Percentiles rank a stretch among this genome's conserved stretches.
Evolutionary conservation across 495 filamentous ascomycete species (phyloP).

Genomic region (Neurospora sp.): DNA sequence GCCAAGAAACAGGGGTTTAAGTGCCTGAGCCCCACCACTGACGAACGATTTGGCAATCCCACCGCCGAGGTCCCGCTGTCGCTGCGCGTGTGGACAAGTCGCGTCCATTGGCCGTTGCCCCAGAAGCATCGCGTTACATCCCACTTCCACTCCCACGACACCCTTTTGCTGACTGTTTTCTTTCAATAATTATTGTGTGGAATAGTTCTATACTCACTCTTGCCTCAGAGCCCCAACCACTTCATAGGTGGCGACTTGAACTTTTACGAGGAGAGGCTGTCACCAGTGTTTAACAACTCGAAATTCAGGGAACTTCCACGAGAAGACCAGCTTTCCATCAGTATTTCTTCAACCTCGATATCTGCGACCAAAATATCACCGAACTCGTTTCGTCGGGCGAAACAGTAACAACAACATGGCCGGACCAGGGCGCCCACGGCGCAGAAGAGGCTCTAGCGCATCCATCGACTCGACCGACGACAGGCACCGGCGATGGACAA

Average conservation of each 20-base stretch:
- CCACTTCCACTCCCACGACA: background rate
- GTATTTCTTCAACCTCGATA: background rate
- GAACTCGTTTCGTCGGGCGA: background rate
- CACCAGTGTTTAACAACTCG: background rate
- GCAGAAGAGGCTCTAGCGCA: slow-evolving; percentile 21
- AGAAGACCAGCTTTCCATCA: background rate
- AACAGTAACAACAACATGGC: slow-evolving; percentile 14
- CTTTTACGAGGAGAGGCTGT: background rate
- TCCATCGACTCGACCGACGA: slow-evolving; percentile 20
- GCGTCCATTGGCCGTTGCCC: background rate
- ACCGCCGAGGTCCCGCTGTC: background rate
- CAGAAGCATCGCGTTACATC: background rate
- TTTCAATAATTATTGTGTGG: background rate
- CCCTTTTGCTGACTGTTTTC: background rate
- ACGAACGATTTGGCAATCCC: background rate
- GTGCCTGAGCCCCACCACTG: background rate
- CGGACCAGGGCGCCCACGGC: slow-evolving; percentile 18
- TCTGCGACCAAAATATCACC: background rate
- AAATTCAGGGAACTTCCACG: background rate
- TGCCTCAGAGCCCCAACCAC: background rate
- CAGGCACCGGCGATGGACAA: slow-evolving; percentile 16
- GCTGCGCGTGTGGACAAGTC: background rate
- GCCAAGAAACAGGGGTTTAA: background rate
- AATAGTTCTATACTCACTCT: background rate
- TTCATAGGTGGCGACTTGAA: background rate